A percentile compares a stretch with the other conserved stretches of the same genome.
phyloP scores from a whole-genome alignment of 2,329 filamentous ascomycete species.

The Dactylonectria macrodidyma region DNA sequence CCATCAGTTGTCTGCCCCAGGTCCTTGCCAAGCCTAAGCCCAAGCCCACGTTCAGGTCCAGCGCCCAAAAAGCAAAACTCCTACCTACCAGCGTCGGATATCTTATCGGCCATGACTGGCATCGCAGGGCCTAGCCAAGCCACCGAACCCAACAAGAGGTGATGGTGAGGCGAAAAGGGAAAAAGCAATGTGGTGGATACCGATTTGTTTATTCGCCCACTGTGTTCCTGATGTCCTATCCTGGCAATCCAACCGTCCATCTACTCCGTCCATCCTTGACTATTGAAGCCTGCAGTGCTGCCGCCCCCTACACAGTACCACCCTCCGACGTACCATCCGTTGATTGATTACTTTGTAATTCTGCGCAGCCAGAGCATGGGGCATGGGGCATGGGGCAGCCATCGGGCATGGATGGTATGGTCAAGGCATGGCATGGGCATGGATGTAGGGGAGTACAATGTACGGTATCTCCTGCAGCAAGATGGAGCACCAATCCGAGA shows the following conservation, averaged over 20 bases:
- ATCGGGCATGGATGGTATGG: constrained; percentile 23
- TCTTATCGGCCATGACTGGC: constrained; percentile 42
- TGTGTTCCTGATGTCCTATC: constrained; percentile 31
- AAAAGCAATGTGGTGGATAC: constrained; percentile 33
- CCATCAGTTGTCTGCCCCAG: constrained; percentile 13
- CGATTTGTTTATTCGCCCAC: neutral
- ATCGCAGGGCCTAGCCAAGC: constrained; percentile 40
- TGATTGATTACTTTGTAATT: constrained; percentile 17
- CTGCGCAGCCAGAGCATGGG: constrained; percentile 7
- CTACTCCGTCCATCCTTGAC: constrained; percentile 25
- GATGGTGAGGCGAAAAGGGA: constrained; percentile 35
- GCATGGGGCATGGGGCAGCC: constrained; percentile 19
- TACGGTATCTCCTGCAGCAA: constrained; percentile 11
- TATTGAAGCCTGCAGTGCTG: constrained; percentile 12
- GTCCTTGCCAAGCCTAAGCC: constrained; percentile 11
- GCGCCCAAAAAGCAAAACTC: constrained; percentile 31
- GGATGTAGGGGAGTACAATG: constrained; percentile 16
- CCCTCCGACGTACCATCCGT: constrained; percentile 2
- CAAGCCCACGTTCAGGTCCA: constrained; percentile 14
- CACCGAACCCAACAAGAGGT: constrained; percentile 42
- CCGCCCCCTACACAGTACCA: constrained; percentile 4
- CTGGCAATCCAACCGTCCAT: constrained; percentile 26
- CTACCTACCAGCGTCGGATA: constrained; percentile 34
- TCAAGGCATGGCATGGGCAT: constrained; percentile 7
- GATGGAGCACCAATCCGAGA: constrained; percentile 12